These are phyloP conservation scores for Phytophthora hibernalis DNA, from an alignment of 352 stramenopile genomes.

Conservation along the genomic window DNA sequence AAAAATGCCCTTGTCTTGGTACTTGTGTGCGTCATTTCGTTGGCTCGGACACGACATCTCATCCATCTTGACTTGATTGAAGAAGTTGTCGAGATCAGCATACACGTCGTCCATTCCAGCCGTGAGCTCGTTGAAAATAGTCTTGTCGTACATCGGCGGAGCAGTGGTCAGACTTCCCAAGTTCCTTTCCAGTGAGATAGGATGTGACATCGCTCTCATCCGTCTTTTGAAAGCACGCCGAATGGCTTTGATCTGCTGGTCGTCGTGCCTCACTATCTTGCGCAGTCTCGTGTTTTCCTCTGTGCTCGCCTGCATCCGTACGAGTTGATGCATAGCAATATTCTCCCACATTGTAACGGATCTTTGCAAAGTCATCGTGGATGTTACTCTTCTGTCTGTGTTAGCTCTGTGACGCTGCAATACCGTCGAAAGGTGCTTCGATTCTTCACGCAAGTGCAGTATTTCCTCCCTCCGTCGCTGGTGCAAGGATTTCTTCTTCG, in stretches of 20 bases:
- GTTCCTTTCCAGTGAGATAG: too few relatives aligned
- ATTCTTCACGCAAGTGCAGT: constrained; percentile 1
- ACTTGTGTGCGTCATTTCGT: constrained; percentile 6
- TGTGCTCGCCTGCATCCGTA: constrained; percentile 1
- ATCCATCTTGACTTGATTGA: constrained; percentile 10
- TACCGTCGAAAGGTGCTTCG: neutral
- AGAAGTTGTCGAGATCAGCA: constrained; percentile 9
- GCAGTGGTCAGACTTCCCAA: neutral
- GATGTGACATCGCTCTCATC: neutral
- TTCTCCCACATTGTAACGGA: neutral
- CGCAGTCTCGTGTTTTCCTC: constrained; percentile 18
- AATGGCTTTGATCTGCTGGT: constrained; percentile 9
- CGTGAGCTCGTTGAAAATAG: constrained; percentile 2
- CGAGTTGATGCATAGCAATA: neutral
- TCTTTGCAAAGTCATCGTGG: neutral
- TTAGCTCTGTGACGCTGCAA: neutral
- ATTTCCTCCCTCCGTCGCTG: constrained; percentile 18
- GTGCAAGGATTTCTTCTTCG: constrained; percentile 20
- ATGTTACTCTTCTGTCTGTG: neutral
- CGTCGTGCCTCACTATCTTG: neutral
- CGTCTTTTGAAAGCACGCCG: constrained; percentile 13
- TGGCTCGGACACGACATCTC: constrained; percentile 10
- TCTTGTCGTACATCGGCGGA: neutral
- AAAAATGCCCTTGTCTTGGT: neutral
- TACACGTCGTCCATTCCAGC: constrained; percentile 20